These are phyloP conservation scores for Cylindrodendrum hubeiense DNA, from an alignment of 2,329 filamentous ascomycete genomes.

Conservation along the genomic window DNA sequence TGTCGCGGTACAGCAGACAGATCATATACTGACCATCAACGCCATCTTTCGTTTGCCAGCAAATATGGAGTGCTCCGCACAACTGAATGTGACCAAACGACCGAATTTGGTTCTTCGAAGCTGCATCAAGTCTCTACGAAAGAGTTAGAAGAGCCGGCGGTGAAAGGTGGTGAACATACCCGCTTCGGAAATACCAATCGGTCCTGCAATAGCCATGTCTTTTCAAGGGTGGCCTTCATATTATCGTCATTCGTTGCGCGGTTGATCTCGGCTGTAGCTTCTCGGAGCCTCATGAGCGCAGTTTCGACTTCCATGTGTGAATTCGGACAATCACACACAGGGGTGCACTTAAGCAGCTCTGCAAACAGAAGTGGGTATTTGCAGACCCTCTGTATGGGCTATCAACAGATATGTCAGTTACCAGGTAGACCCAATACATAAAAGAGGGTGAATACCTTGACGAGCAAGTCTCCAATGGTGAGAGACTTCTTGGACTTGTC, in stretches of 20 bases:
- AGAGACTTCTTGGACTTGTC: slow-evolving; percentile 79
- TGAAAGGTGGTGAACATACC: slow-evolving; percentile 58
- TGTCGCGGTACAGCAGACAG: slow-evolving; percentile 84
- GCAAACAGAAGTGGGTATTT: slow-evolving; percentile 90
- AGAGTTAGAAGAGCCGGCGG: background rate
- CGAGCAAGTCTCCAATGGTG: slow-evolving; percentile 86
- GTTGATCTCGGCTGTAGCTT: slow-evolving; percentile 85
- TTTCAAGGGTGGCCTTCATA: slow-evolving; percentile 78
- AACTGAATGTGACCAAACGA: slow-evolving; percentile 84
- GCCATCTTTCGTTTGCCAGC: slow-evolving; percentile 79
- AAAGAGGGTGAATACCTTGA: slow-evolving; percentile 71
- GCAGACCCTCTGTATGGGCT: slow-evolving; percentile 94
- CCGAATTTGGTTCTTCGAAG: slow-evolving; percentile 76
- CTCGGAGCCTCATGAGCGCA: slow-evolving; percentile 77
- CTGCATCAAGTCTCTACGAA: slow-evolving; percentile 61
- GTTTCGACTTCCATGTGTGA: slow-evolving; percentile 85
- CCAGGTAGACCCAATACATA: background rate
- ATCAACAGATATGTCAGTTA: background rate
- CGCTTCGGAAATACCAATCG: slow-evolving; percentile 80
- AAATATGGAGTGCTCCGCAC: slow-evolving; percentile 86
- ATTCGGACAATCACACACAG: slow-evolving; percentile 85
- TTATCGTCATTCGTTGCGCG: slow-evolving; percentile 82
- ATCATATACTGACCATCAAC: slow-evolving; percentile 86
- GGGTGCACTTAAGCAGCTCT: slow-evolving; percentile 85
- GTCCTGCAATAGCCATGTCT: slow-evolving; percentile 87